Percentiles rank a stretch among this genome's conserved stretches.
Evolutionary conservation across 129 eudicot genomes (phyloP).

Genomic region (Erigeron canadensis): DNA sequence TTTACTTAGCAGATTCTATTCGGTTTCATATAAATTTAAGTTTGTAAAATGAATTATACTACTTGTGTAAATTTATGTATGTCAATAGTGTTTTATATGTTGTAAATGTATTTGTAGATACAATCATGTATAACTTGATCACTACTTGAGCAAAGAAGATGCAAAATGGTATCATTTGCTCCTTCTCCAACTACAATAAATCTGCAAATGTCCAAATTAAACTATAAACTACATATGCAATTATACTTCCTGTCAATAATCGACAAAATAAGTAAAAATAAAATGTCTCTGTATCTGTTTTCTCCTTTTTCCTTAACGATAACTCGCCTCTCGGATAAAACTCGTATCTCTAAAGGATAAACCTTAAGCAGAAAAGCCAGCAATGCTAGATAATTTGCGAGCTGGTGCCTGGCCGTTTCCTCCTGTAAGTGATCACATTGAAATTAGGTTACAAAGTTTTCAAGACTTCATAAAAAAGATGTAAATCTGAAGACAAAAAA

Average conservation of each 20-base stretch:
- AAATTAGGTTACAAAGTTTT: neutral
- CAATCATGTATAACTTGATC: too few species aligned
- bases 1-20: too few species aligned
- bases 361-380: neutral
- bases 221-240: neutral
- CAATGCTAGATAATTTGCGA: neutral
- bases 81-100: too few species aligned
- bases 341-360: neutral
- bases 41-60: too few species aligned
- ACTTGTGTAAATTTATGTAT: too few species aligned
- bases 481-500: too few species aligned
- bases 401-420: neutral
- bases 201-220: too few species aligned
- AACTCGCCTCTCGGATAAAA: neutral
- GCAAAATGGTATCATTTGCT: neutral
- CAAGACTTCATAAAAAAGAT: too few species aligned
- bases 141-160: too few species aligned
- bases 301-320: neutral
- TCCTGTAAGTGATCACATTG: neutral
- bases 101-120: too few species aligned
- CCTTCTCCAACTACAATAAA: too few species aligned
- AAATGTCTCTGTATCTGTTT: neutral
- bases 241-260: neutral
- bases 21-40: too few species aligned
- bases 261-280: neutral